phyloP scores from a whole-genome alignment of 2,329 filamentous ascomycete species.

The Colletotrichum plurivorum region DNA sequence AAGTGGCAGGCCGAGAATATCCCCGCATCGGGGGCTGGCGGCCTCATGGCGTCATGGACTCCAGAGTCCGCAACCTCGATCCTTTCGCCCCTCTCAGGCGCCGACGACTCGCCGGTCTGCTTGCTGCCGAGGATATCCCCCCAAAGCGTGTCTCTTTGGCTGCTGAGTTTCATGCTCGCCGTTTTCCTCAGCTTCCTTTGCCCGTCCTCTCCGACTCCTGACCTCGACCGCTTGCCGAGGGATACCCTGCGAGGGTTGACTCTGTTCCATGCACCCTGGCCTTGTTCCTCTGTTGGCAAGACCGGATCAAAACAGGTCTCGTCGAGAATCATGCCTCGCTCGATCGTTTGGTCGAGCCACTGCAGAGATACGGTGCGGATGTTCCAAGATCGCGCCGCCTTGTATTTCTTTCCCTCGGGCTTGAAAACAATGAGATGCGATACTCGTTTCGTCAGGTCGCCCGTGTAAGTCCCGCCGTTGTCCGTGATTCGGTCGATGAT shows the following conservation, averaged over 20 bases:
- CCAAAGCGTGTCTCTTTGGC: constrained; percentile 89
- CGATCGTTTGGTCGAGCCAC: constrained; percentile 88
- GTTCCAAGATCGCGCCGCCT: constrained; percentile 86
- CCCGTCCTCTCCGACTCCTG: constrained; percentile 68
- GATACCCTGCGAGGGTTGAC: constrained; percentile 61
- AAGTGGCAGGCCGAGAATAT: constrained; percentile 72
- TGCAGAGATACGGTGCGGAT: constrained; percentile 84
- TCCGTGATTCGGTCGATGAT: constrained; percentile 77
- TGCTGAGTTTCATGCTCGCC: constrained; percentile 85
- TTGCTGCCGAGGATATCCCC: constrained; percentile 80
- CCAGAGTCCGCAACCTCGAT: constrained; percentile 48
- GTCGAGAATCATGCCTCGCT: constrained; percentile 91
- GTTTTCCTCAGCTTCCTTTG: constrained; percentile 88
- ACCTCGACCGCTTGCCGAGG: constrained; percentile 72
- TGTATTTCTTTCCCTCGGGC: constrained; percentile 90
- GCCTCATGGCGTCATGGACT: constrained; percentile 45
- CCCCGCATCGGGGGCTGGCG: constrained; percentile 48
- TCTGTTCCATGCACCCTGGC: constrained; percentile 81
- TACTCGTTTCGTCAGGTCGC: constrained; percentile 87
- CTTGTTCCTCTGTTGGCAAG: constrained; percentile 78
- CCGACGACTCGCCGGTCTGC: constrained; percentile 22
- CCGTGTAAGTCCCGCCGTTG: constrained; percentile 87
- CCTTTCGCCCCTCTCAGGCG: constrained; percentile 24
- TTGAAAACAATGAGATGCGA: constrained; percentile 88
- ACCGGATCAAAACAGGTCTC: constrained; percentile 87